Evolutionary conservation across 192 early-diverging fungal genomes (phyloP).

Genomic region (Podila horticola): DNA sequence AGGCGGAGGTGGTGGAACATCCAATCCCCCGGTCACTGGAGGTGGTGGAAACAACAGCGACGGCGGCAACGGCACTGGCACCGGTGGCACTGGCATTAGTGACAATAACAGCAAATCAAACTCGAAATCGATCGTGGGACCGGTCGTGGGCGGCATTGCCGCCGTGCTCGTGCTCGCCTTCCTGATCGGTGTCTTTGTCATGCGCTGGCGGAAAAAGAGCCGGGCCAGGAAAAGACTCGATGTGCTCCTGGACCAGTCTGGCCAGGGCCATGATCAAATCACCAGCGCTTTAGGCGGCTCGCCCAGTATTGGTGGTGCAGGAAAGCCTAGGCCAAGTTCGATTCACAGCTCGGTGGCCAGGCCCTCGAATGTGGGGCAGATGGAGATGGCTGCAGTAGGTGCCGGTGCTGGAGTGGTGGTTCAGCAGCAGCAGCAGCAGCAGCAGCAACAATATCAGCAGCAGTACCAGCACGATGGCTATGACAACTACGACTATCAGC

Average conservation of each 20-base stretch:
- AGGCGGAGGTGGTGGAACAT: not conserved
- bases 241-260: slow-evolving; percentile 9
- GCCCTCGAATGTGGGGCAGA: slow-evolving; percentile 8
- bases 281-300: not conserved
- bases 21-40: not conserved
- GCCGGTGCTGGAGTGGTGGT: not conserved
- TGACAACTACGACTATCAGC: not conserved
- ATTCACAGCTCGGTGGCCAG: not conserved
- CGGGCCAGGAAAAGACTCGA: slow-evolving; percentile 35
- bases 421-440: slow-evolving; percentile 6
- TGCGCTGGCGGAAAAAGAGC: slow-evolving; percentile 33
- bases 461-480: not conserved
- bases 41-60: not conserved
- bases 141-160: slow-evolving; percentile 23
- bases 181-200: slow-evolving; percentile 29
- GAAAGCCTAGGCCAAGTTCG: slow-evolving; percentile 2
- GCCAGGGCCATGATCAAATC: not conserved
- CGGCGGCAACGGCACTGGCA: not conserved
- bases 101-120: not conserved
- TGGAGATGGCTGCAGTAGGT: slow-evolving; percentile 22
- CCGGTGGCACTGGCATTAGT: not conserved
- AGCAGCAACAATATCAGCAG: slow-evolving; percentile 11
- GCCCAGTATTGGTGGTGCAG: not conserved
- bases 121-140: slow-evolving; percentile 6
- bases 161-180: slow-evolving; percentile 33